Evolutionary conservation across 2,329 filamentous ascomycete genomes (phyloP), one percentile per base, ranked within the genome.

Genomic region (Xylariaceae sp.): DNA sequence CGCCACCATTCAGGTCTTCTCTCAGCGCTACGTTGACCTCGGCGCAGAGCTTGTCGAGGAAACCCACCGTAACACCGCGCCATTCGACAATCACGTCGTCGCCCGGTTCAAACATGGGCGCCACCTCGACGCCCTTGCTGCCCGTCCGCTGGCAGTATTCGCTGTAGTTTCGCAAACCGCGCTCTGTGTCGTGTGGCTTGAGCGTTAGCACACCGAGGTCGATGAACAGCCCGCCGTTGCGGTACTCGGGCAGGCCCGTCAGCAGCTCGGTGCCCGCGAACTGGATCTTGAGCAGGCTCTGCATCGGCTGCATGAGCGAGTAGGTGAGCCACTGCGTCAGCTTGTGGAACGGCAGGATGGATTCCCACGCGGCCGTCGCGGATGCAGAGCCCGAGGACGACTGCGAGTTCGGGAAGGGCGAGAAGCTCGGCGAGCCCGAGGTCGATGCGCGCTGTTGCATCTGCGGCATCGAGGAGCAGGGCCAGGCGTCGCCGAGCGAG

Each of bases 251-350:
- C 3, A 97, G 78, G 18, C 91, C 92, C 0, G 92, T 97, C 60
- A 96, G 80, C 6, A 95, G 80, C 57, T 95, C 89, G 1, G 85
- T 84, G 36, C 91, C 91, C 3, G 88, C 85, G 70, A 94, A 94
- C 61, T 91, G 85, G 54, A 95, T 86, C 52, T 88, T 83, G 64
- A 96, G 84, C 18, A 96, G 73, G 60, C 85, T 89, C 50, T 87
- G 84, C 87, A 96, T 95, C 0, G 92, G 92, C 20, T 92, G 87
- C 89, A 95, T 95, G 50, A 97, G 82, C 2, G 91, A 96, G 74
- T 96, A 96, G 43, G 89, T 91, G 50, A 97, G 86, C 92, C 92
- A 97, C 72, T 96, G 92, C 0, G 92, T 95, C 29, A 96, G 81
- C 74, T 96, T 96, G 77, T 97, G 92, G 76, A 96, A 96, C 0